Evolutionary conservation across 1,284 basidiomycete species (phyloP).

Genomic region (Taiwanofungus camphoratus): DNA sequence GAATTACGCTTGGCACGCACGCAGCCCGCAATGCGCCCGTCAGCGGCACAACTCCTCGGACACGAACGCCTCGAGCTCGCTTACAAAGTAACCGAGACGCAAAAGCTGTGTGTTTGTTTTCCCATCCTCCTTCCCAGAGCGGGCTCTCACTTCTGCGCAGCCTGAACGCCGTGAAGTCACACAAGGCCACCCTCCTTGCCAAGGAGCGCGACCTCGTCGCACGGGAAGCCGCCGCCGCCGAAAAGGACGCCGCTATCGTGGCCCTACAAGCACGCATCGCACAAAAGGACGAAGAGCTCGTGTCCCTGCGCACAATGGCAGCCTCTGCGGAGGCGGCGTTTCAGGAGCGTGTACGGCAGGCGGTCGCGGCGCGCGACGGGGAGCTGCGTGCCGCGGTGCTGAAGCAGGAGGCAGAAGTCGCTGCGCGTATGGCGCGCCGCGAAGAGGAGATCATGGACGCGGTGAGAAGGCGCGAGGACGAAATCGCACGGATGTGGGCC

Average conservation of each 20-base stretch:
- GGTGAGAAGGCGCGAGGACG: conserved; percentile 39
- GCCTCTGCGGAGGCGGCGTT: conserved; percentile 34
- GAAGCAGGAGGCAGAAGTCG: conserved; percentile 66
- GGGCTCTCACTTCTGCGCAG: conserved; percentile 29
- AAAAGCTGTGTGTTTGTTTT: conserved; percentile 59
- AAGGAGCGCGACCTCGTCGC: conserved; percentile 64
- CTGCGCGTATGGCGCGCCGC: conserved; percentile 58
- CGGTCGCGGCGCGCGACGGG: conserved; percentile 58
- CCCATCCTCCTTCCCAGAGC: background rate
- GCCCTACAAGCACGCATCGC: conserved; percentile 30
- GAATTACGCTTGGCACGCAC: background rate
- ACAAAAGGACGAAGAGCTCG: conserved; percentile 57
- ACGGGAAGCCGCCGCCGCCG: conserved; percentile 49
- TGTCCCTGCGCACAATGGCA: conserved; percentile 40
- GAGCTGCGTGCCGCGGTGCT: conserved; percentile 62
- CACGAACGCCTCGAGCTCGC: conserved; percentile 74
- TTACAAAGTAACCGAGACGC: conserved; percentile 67
- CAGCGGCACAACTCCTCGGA: conserved; percentile 71
- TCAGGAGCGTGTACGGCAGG: conserved; percentile 52
- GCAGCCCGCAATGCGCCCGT: conserved; percentile 80
- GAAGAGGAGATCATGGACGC: conserved; percentile 63
- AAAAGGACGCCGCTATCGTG: conserved; percentile 48
- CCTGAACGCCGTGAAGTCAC: conserved; percentile 54
- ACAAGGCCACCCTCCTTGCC: conserved; percentile 44
- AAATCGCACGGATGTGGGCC: conserved; percentile 47